A percentile compares a stretch with the other conserved stretches of the same genome.
Evolutionary conservation across 805 yeast species (phyloP).

Genomic region (Millerozyma miso): DNA sequence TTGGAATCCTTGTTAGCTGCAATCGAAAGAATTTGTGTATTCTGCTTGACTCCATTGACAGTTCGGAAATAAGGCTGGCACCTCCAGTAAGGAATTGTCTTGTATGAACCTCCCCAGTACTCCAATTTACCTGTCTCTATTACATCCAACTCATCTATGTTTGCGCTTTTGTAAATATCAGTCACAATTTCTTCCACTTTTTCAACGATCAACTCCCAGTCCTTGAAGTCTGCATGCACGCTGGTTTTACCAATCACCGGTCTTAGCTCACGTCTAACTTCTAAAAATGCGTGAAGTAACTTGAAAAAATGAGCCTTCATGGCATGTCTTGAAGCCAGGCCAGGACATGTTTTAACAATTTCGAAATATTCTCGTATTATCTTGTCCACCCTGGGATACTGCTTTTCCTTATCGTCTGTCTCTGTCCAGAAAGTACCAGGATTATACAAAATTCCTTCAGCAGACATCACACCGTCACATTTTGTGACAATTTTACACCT

Average conservation of each 20-base stretch:
- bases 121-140: conserved; percentile 52
- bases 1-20: conserved; percentile 26
- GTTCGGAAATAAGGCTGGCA: conserved; percentile 93
- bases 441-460: conserved; percentile 90
- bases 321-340: conserved; percentile 72
- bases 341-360: conserved; percentile 58
- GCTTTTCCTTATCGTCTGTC: conserved; percentile 50
- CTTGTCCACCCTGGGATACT: conserved; percentile 81
- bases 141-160: conserved; percentile 54
- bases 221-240: conserved; percentile 32
- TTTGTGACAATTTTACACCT: conserved; percentile 60
- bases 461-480: conserved; percentile 95
- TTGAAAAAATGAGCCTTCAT: conserved; percentile 94
- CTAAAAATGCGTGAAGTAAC: conserved; percentile 74
- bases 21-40: conserved; percentile 31
- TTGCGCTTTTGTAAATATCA: conserved; percentile 47
- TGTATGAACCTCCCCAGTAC: conserved; percentile 78
- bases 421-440: conserved; percentile 82
- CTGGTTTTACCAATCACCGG: conserved; percentile 58
- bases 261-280: conserved; percentile 73
- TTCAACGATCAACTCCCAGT: conserved; percentile 51
- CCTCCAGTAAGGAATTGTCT: conserved; percentile 88
- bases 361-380: conserved; percentile 85
- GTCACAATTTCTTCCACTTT: conserved; percentile 66
- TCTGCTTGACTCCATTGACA: conserved; percentile 67